These are phyloP conservation scores for Plasmodium ovale DNA, from an alignment of 169 alveolate genomes.

Conservation along the genomic window DNA sequence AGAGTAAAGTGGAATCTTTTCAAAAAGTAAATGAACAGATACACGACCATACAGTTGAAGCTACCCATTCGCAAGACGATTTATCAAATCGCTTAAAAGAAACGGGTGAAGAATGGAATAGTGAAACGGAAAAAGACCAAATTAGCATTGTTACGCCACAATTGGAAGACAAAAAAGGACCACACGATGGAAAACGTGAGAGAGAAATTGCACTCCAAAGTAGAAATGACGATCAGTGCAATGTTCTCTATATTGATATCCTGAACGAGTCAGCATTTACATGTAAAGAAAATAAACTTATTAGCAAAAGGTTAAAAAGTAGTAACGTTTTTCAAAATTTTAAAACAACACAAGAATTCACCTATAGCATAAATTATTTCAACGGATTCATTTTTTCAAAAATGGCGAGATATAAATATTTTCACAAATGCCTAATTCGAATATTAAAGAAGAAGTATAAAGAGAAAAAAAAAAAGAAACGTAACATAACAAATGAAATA, in stretches of 20 bases:
- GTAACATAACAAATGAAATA: background rate
- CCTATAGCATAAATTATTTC: constrained; percentile 43
- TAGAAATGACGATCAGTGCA: background rate
- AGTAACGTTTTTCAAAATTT: constrained; percentile 30
- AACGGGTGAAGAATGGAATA: background rate
- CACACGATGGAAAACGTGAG: background rate
- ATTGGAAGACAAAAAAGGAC: background rate
- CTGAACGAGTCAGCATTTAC: constrained; percentile 65
- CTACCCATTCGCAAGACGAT: background rate
- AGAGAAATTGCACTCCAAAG: background rate
- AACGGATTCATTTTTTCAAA: constrained; percentile 59
- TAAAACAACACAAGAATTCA: constrained; percentile 47
- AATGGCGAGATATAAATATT: constrained; percentile 73
- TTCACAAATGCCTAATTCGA: constrained; percentile 69
- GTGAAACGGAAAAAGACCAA: constrained; percentile 1
- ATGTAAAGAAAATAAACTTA: constrained; percentile 28
- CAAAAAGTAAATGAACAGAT: background rate
- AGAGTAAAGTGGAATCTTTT: background rate
- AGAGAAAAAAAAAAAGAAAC: background rate
- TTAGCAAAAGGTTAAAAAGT: constrained; percentile 14
- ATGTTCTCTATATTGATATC: constrained; percentile 58
- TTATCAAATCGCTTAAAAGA: background rate
- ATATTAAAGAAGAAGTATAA: constrained; percentile 32
- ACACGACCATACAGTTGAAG: background rate
- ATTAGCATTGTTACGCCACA: background rate